Conservation (phyloP, 805 yeast genomes). For the Hanseniaspora mollemarum region DNA sequence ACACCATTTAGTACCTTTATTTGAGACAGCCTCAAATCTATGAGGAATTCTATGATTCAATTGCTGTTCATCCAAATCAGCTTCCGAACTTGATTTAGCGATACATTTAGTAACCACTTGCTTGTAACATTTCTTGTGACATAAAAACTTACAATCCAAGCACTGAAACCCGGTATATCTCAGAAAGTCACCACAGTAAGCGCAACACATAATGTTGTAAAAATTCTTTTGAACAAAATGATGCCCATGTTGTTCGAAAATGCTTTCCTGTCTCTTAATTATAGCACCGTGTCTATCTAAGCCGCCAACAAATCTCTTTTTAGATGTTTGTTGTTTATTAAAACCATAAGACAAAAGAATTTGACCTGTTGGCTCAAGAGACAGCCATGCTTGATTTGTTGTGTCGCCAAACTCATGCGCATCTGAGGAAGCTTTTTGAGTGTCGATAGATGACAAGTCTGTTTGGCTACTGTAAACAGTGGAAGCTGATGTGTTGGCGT, state of each 20-base stretch:
- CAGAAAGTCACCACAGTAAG: conserved; percentile 90
- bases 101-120: conserved; percentile 77
- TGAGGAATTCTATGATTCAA: conserved; percentile 95
- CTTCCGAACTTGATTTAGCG: conserved; percentile 59
- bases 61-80: conserved; percentile 62
- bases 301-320: conserved; percentile 44
- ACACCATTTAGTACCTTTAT: conserved; percentile 97
- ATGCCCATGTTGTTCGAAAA: conserved; percentile 92
- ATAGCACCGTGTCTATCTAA: conserved; percentile 96
- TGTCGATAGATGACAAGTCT: conserved; percentile 17
- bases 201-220: conserved; percentile 94
- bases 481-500: conserved; percentile 18
- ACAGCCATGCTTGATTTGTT: conserved; percentile 70
- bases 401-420: conserved; percentile 21
- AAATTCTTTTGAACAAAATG: conserved; percentile 91
- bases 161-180: conserved; percentile 80
- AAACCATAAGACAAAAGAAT: conserved; percentile 67
- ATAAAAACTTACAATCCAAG: conserved; percentile 69
- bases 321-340: conserved; percentile 49
- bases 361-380: conserved; percentile 90
- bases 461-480: conserved; percentile 4
- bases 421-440: background rate
- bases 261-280: conserved; percentile 77
- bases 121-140: conserved; percentile 71
- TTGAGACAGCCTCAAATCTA: conserved; percentile 81